Evolutionary conservation across 371 early-diverging fungal genomes (phyloP), one percentile per base, ranked within the genome.

Genomic region (Rhizopus delemar): DNA sequence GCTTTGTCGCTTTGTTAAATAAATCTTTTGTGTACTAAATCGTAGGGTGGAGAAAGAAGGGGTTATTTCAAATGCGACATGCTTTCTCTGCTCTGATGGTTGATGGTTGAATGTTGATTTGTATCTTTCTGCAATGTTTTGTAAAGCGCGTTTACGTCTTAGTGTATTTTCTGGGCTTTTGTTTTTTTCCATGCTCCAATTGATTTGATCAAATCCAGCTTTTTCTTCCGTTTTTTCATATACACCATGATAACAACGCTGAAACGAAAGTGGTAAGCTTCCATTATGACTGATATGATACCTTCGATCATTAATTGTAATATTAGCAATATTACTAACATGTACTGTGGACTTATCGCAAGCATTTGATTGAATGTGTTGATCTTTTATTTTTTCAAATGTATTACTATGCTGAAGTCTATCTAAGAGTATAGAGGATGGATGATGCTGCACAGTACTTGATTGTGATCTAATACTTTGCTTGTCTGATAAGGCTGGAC

Each of bases 1-100:
- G 38, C 58, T 62, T 29, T 62, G 59, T 28, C 67, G 62, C 35
- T 62, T 59, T n/a, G 59, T 48, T 8, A 67, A 59, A n/a, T 59
- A 51, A n/a, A 62, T 49, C 59, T 67, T 67, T 53, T 63, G 68
- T 29, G 63, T 51, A 11, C 56, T 48, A 15, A 59, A 41, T 3
- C 63, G 59, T 41, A 67, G 35, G 11, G 63, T 38, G 8, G 68
- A 67, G 35, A 63, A 51, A 33, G 59, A 63, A 12, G 68, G 52
- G 31, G 63, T 35, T 16, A 59, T 46, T 13, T 56, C 49, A 8
- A 67, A 39, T 2, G 68, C 59, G n/a, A 48, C 15, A 5, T 60
- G 59, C 5, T 63, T 62, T 48, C 63, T 67, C 43, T 59, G 55
- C n/a, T 39, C 43, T 31, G 15, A n/a, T 32, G 12, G 22, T 22